A percentile compares a stretch with the other conserved stretches of the same genome.
phyloP scores from a whole-genome alignment of 78 protist species.

The Dictyostelium purpureum region DNA sequence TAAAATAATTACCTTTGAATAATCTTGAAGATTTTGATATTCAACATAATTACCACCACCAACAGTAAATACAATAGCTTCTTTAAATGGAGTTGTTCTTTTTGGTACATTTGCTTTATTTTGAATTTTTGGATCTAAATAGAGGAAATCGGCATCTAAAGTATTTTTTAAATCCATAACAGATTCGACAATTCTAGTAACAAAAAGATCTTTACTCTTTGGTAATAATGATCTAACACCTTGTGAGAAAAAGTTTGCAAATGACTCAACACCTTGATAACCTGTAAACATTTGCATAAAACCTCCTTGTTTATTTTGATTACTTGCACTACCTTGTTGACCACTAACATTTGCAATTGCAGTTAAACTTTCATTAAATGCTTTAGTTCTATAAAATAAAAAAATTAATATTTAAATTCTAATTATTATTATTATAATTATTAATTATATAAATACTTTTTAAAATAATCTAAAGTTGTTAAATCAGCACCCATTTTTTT shows the following conservation, averaged over 20 bases:
- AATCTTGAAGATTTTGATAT: conserved; percentile 90
- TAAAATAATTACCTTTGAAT: conserved; percentile 34
- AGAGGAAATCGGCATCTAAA: conserved; percentile 70
- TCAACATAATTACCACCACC: conserved; percentile 97
- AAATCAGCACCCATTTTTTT: conserved; percentile 57
- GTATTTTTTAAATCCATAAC: conserved; percentile 84
- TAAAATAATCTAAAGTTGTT: conserved; percentile 52
- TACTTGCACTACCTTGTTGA: neutral
- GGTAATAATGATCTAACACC: conserved; percentile 77
- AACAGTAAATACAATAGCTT: conserved; percentile 91
- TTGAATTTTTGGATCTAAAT: conserved; percentile 88
- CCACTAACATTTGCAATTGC: conserved; percentile 21
- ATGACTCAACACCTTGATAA: conserved; percentile 36
- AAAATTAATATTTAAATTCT: neutral
- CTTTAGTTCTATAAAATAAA: conserved; percentile 20
- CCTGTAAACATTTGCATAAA: conserved; percentile 59
- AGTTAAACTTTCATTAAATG: conserved; percentile 40
- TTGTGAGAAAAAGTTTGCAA: conserved; percentile 62
- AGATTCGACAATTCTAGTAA: conserved; percentile 81
- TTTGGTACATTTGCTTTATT: conserved; percentile 54
- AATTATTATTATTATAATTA: neutral
- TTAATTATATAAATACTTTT: conserved; percentile 9
- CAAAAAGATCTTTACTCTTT: conserved; percentile 72
- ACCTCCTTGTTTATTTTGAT: conserved; percentile 6
- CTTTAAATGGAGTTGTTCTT: conserved; percentile 82